A percentile compares a stretch with the other conserved stretches of the same genome.
Evolutionary conservation across 495 filamentous ascomycete species (phyloP).

Genomic region (Aspergillus sclerotioniger): DNA sequence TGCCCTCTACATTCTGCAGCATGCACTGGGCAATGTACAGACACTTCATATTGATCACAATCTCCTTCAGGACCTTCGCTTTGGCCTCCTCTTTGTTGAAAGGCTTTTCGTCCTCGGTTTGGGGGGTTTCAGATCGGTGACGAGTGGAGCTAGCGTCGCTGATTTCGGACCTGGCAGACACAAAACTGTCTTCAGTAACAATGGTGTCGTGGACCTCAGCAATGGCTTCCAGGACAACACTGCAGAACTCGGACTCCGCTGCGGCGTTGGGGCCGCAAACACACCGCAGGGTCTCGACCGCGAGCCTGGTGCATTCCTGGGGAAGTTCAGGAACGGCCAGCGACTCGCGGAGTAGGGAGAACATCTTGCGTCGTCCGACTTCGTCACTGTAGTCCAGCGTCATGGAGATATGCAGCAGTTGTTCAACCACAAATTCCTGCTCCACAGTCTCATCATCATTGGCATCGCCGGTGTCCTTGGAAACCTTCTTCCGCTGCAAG

Average conservation of each 20-base stretch:
- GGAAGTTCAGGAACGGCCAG: conserved; percentile 84
- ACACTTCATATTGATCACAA: conserved; percentile 97
- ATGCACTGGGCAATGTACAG: conserved; percentile 96
- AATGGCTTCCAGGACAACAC: conserved; percentile 85
- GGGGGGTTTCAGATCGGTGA: conserved; percentile 41
- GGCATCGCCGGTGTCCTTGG: conserved; percentile 54
- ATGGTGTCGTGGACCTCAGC: conserved; percentile 95
- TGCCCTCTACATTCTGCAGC: conserved; percentile 84
- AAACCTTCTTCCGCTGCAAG: conserved; percentile 62
- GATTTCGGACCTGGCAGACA: conserved; percentile 82
- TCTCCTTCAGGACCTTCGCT: conserved; percentile 78
- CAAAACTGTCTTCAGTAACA: conserved; percentile 79
- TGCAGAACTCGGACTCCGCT: conserved; percentile 90
- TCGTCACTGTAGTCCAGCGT: conserved; percentile 95
- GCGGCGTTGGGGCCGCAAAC: conserved; percentile 74
- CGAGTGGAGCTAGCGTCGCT: conserved; percentile 56
- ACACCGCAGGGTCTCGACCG: conserved; percentile 74
- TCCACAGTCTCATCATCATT: conserved; percentile 80
- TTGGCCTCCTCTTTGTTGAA: conserved; percentile 72
- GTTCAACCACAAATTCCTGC: conserved; percentile 91
- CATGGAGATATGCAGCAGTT: conserved; percentile 87
- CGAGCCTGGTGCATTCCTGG: conserved; percentile 87
- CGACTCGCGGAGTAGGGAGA: conserved; percentile 77
- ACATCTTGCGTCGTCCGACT: conserved; percentile 93
- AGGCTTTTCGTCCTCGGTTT: conserved; percentile 42